These are phyloP conservation scores for Trichoderma brevicompactum DNA, from an alignment of 2,329 filamentous ascomycete genomes.

Conservation along the genomic window DNA sequence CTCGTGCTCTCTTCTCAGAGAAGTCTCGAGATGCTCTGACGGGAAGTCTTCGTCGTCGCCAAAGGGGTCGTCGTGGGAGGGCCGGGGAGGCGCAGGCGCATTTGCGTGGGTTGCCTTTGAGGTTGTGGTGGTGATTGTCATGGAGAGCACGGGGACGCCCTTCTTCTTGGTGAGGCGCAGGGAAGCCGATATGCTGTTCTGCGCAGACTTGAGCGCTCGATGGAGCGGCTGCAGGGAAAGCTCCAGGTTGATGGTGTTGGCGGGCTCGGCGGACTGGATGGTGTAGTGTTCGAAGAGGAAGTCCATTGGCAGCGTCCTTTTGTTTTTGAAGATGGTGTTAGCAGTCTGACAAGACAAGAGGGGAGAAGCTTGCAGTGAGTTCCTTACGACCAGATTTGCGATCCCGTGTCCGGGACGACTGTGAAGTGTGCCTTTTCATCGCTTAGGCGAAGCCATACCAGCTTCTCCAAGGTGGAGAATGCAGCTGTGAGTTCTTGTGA, in stretches of 20 bases:
- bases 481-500: conserved; percentile 65
- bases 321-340: neutral
- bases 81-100: conserved; percentile 38
- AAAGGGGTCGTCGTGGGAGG: conserved; percentile 46
- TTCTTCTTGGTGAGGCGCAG: conserved; percentile 94
- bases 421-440: conserved; percentile 90
- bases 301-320: conserved; percentile 67
- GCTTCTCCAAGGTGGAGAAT: conserved; percentile 72
- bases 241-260: conserved; percentile 95
- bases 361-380: conserved; percentile 30
- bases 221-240: conserved; percentile 86
- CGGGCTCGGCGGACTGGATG: conserved; percentile 79
- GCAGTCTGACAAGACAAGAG: neutral
- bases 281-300: conserved; percentile 86
- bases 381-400: conserved; percentile 90
- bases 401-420: conserved; percentile 90
- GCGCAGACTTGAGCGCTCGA: conserved; percentile 87
- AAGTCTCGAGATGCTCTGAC: conserved; percentile 59
- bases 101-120: conserved; percentile 47
- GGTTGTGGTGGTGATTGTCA: conserved; percentile 84
- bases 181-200: conserved; percentile 78
- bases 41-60: conserved; percentile 50
- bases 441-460: conserved; percentile 89
- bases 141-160: conserved; percentile 79
- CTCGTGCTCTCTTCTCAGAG: conserved; percentile 72